Evolutionary conservation across 192 early-diverging fungal species (phyloP), one percentile per base, ranked within the genome.

Genomic region (Coemansia sp.): DNA sequence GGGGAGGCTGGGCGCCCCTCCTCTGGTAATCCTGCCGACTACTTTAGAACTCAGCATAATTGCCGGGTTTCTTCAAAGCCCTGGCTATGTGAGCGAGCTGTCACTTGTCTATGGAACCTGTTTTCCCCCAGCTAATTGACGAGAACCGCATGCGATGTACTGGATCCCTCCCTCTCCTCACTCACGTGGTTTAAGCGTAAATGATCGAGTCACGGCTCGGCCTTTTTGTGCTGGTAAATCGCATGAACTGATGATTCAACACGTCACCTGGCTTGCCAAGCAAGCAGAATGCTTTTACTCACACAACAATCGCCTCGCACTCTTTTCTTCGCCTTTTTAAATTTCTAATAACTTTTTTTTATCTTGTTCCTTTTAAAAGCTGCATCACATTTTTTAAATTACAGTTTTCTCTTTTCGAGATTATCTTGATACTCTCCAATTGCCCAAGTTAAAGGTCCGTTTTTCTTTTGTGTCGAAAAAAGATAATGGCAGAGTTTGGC

Each of bases 401-500:
- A 6, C 36, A 36, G 36, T 42, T 42, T 11, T 42, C 15, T 42
- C 41, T 42, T 42, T 42, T 12, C 41, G 41, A 42, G 41, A 42
- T 42, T 42, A 42, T 11, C 13, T 42, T 42, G 13, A 42, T 15
- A 13, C 41, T 36, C 36, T 36, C 41, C 41, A 42, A 42, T 17
- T 17, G 10, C 12, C 17, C 0, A 22, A 17, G 4, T 13, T 13
- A 42, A 15, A 42, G 15, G 41, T 9, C 36, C 13, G 13, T 4
- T 19, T 20, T 59, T 59, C 13, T 19, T 20, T 59, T 59, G 8
- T 5, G 10, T 12, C 10, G 20, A n/a, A 60, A 32, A 59, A 46
- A 40, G n/a, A 58, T 39, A 69, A 78, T 78, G 76, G 56, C 74
- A 19, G 79, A 82, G 55, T 39, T 76, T 68, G 79, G 63, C 46